Base-by-base conservation (phyloP, 441 rosid species). In the Pelargonium myrrhifolium region DNA sequence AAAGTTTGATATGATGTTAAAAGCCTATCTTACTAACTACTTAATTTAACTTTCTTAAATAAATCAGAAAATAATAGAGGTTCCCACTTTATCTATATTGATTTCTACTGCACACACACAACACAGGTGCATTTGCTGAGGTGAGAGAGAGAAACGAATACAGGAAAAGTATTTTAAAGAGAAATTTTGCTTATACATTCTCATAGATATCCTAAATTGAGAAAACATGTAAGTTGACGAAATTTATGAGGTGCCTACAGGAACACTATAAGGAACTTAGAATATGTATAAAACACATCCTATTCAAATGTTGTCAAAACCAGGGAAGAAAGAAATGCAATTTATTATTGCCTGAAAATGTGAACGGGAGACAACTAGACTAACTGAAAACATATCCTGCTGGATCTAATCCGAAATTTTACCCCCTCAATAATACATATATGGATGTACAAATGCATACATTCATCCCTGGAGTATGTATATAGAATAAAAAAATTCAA, bases 351-450 rank as follows among this genome's bases (percentile, higher is more conserved):
- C 24, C 62, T 56, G 62, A 56, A 56, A 21, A 9, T 20, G 62
- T 20, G 31, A 14, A 56, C 31, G 10, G 62, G 62, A 56, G 11
- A 56, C 62, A 56, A 12, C 28, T 56, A 21, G 62, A 21, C 4
- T 10, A 56, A 56, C 31, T 56, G 62, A 56, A 56, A 56, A 56
- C 31, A 20, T 56, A 8, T 56, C 62, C 14, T 56, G 28, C 62
- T 20, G 62, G 31, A 56, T 26, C 62, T 56, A 12, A 21, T 56
- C 21, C 22, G 3, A 56, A 51, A 15, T 28, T 18, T 9, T 7
- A 18, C 26, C 20, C 60, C 62, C 62, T 9, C 14, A 56, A 56
- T 22, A 56, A 9, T 51, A 51, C 28, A 56, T 56, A 22, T 11
- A 56, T 55, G 62, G 11, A 12, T 56, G 61, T 20, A 56, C 9